phyloP scores from a whole-genome alignment of 495 filamentous ascomycete genomes.

The Aspergillus nidulans region DNA sequence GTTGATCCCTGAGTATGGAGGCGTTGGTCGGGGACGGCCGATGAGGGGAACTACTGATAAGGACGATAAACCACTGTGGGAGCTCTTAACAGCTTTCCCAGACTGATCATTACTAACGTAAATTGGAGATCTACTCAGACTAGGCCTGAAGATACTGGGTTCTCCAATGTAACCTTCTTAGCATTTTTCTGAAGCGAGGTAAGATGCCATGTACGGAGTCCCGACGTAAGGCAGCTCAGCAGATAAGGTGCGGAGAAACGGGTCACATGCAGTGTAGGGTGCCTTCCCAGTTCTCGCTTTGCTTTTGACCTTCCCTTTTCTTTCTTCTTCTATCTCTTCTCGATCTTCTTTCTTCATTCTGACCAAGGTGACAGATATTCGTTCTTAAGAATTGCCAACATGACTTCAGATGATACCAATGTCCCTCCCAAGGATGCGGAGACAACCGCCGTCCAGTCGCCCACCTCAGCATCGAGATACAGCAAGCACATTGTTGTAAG shows the following conservation, averaged over 20 bases:
- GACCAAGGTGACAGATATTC: background rate
- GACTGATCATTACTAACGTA: background rate
- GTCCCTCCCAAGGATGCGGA: slow-evolving; percentile 15
- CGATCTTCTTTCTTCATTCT: background rate
- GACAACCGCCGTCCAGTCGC: slow-evolving; percentile 18
- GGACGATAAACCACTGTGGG: background rate
- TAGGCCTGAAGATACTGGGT: background rate
- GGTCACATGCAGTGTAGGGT: slow-evolving; percentile 19
- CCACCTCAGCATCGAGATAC: slow-evolving; percentile 25
- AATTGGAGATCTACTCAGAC: background rate
- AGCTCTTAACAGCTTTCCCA: background rate
- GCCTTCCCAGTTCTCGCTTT: slow-evolving; percentile 7
- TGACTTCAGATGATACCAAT: slow-evolving; percentile 21
- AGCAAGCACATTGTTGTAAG: slow-evolving; percentile 45
- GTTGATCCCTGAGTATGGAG: background rate
- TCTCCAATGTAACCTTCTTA: background rate
- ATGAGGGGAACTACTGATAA: slow-evolving; percentile 7
- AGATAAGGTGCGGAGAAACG: slow-evolving; percentile 22
- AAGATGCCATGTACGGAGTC: background rate
- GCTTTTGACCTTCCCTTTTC: background rate
- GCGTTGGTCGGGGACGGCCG: slow-evolving; percentile 1
- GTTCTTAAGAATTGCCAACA: slow-evolving; percentile 5
- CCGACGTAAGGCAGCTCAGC: slow-evolving; percentile 4
- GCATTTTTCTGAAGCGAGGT: background rate
- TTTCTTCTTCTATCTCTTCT: slow-evolving; percentile 4